Conservation (phyloP, 164 flowering plant genomes). For the Chimonanthus salicifolius region DNA sequence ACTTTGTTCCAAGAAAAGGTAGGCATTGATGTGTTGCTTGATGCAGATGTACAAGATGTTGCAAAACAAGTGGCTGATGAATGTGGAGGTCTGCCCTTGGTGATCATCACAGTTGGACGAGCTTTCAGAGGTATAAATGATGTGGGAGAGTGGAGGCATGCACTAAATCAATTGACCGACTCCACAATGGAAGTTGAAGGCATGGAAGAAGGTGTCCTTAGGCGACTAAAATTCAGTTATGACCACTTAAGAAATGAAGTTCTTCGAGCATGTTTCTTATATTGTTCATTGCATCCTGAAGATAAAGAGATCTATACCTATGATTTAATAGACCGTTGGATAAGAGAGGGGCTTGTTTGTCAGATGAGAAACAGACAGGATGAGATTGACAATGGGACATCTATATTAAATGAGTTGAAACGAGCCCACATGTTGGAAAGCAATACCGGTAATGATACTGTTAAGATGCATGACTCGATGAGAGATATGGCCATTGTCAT, state of each 20-base stretch:
- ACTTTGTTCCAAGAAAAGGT: conserved; percentile 8
- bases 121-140: conserved; percentile 9
- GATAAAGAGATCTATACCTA: conserved; percentile 1
- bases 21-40: background rate
- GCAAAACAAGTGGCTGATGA: conserved; percentile 7
- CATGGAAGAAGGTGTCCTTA: conserved; percentile 10
- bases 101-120: conserved; percentile 9
- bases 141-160: conserved; percentile 9
- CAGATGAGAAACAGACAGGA: conserved; percentile 8
- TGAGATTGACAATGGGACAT: conserved; percentile 17
- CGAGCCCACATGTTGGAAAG: conserved; percentile 18
- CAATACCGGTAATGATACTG: conserved; percentile 1
- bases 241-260: background rate
- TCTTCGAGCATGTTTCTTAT: conserved; percentile 8
- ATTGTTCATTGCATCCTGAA: conserved; percentile 15
- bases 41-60: background rate
- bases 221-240: conserved; percentile 11
- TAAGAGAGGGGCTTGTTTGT: conserved; percentile 21
- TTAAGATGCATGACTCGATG: conserved; percentile 36
- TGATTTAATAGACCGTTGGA: conserved; percentile 14
- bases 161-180: conserved; percentile 7
- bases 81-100: conserved; percentile 14
- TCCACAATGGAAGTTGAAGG: background rate
- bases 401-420: conserved; percentile 17
- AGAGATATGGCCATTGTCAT: conserved; percentile 28